Evolutionary conservation across 805 yeast species (phyloP).

Genomic region (Nakazawaea laoshanensis): DNA sequence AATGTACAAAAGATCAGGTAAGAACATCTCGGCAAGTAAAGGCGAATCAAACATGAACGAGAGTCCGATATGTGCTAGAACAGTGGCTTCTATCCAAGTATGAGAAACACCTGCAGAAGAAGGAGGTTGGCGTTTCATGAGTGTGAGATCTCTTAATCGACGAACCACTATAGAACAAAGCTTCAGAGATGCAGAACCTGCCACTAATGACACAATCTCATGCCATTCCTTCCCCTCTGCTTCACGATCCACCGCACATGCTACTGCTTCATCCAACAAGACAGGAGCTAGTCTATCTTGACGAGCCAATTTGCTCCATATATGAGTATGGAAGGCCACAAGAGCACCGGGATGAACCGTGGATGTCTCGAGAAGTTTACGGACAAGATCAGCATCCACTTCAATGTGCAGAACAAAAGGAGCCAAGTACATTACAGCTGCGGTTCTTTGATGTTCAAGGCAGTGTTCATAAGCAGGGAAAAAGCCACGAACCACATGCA

Average conservation of each 20-base stretch:
- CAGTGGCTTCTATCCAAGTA: slow-evolving; percentile 64
- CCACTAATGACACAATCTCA: slow-evolving; percentile 51
- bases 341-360: slow-evolving; percentile 38
- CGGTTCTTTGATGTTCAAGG: slow-evolving; percentile 23
- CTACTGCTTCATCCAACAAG: slow-evolving; percentile 65
- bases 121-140: slow-evolving; percentile 29
- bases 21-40: slow-evolving; percentile 48
- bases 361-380: slow-evolving; percentile 55
- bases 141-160: slow-evolving; percentile 46
- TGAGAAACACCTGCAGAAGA: slow-evolving; percentile 38
- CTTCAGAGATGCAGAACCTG: slow-evolving; percentile 62
- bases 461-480: slow-evolving; percentile 42
- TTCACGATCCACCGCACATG: slow-evolving; percentile 66
- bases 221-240: slow-evolving; percentile 70
- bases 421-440: slow-evolving; percentile 42
- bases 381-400: slow-evolving; percentile 38
- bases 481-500: slow-evolving; percentile 38
- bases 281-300: slow-evolving; percentile 51
- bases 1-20: slow-evolving; percentile 66
- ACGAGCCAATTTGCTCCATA: slow-evolving; percentile 61
- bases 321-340: slow-evolving; percentile 44
- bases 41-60: slow-evolving; percentile 66
- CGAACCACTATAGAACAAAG: slow-evolving; percentile 57
- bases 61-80: slow-evolving; percentile 54
- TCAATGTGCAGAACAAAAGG: slow-evolving; percentile 75